These are phyloP conservation scores for Lippia alba DNA, from an alignment of 305 asterid species.

Conservation along the genomic window DNA sequence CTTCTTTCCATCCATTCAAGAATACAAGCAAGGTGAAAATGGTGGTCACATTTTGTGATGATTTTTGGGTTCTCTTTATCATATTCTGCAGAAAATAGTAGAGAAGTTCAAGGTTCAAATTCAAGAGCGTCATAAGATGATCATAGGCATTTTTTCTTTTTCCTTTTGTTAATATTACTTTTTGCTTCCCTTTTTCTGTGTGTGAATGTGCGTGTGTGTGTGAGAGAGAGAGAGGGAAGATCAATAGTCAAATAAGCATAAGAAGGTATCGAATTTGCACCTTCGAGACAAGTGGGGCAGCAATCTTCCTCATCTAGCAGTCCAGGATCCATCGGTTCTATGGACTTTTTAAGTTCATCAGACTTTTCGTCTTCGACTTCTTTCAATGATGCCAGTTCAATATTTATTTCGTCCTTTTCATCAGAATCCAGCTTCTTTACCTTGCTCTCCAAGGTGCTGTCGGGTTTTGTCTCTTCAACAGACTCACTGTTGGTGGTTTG, in stretches of 20 bases:
- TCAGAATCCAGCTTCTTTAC: conserved; percentile 57
- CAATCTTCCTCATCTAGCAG: conserved; percentile 75
- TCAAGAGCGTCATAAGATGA: conserved; percentile 19
- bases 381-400: conserved; percentile 44
- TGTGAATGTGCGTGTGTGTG: too few relatives aligned
- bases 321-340: conserved; percentile 42
- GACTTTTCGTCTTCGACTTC: conserved; percentile 62
- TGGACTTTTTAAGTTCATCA: conserved; percentile 64
- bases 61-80: conserved; percentile 89
- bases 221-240: neutral
- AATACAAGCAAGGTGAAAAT: conserved; percentile 88
- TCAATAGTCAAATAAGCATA: conserved; percentile 22
- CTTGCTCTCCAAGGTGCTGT: conserved; percentile 47
- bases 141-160: too few relatives aligned
- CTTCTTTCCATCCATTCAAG: conserved; percentile 99
- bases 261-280: conserved; percentile 41
- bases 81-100: conserved; percentile 59
- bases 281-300: conserved; percentile 95
- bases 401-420: conserved; percentile 42
- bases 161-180: too few relatives aligned
- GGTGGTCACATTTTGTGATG: conserved; percentile 86
- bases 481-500: conserved; percentile 45
- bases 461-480: conserved; percentile 48
- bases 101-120: conserved; percentile 16
- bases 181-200: too few relatives aligned